Conservation (phyloP, 495 filamentous ascomycete genomes). For the Aspergillus hancockii region DNA sequence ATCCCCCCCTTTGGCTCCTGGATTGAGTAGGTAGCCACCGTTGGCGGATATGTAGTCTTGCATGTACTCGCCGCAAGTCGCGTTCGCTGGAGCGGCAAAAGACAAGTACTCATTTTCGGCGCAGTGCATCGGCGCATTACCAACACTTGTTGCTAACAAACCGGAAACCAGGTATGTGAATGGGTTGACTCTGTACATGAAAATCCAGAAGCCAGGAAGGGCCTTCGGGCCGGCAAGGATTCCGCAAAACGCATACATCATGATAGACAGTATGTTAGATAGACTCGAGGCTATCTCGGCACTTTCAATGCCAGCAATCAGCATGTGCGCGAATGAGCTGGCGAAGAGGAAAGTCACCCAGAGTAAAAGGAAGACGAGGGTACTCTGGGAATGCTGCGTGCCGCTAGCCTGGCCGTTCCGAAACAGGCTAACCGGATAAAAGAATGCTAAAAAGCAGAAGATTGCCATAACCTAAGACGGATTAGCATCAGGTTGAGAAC, state of each 20-base stretch:
- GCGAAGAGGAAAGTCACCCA: slow-evolving; percentile 51
- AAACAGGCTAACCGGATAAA: no score
- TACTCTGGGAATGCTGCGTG: no score
- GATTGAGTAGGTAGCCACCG: no score
- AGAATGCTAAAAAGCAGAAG: no score
- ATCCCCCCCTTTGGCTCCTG: no score
- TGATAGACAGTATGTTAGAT: background rate
- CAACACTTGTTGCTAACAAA: slow-evolving; percentile 48
- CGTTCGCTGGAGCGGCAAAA: no score
- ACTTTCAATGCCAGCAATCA: slow-evolving; percentile 51
- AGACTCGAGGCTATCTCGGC: slow-evolving; percentile 45
- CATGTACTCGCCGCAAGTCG: no score
- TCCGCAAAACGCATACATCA: slow-evolving; percentile 10
- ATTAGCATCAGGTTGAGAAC: background rate
- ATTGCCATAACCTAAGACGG: no score
- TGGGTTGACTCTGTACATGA: slow-evolving; percentile 67
- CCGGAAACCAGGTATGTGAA: slow-evolving; percentile 51
- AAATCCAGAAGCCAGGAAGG: slow-evolving; percentile 70
- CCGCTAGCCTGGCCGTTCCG: no score
- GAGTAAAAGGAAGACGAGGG: slow-evolving; percentile 49
- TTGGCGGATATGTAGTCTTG: no score
- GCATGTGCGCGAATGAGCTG: slow-evolving; percentile 55
- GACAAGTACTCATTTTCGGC: slow-evolving; percentile 50
- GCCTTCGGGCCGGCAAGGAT: slow-evolving; percentile 54
- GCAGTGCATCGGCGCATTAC: slow-evolving; percentile 49